phyloP scores from a whole-genome alignment of 163 green algal species.

The Scenedesmus sp. region DNA sequence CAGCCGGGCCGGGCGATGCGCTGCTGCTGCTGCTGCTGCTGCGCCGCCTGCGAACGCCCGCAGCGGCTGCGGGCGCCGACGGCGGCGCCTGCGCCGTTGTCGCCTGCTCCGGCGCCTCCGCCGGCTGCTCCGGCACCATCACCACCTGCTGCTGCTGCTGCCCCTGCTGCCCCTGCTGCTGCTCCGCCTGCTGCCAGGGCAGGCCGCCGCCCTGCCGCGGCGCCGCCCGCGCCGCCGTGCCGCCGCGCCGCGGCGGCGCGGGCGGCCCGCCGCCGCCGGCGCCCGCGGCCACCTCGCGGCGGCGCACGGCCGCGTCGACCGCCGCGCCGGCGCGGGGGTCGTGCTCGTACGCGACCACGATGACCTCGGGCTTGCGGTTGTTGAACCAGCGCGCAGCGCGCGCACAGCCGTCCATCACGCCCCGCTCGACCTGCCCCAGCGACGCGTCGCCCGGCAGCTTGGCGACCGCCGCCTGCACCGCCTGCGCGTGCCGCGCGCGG shows the following conservation, averaged over 20 bases:
- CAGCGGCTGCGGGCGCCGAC: background rate
- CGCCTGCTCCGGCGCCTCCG: background rate
- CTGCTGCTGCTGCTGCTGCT: slow-evolving; percentile 1
- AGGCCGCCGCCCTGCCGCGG: background rate
- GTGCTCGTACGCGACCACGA: slow-evolving; percentile 87
- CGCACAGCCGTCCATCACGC: slow-evolving; percentile 69
- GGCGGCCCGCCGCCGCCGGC: too few relatives aligned
- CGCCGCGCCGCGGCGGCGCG: background rate
- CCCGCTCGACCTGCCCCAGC: slow-evolving; percentile 75
- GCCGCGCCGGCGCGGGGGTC: slow-evolving; percentile 59
- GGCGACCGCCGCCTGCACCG: slow-evolving; percentile 60
- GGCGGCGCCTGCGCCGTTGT: background rate
- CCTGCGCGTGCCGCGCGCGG: slow-evolving; percentile 48
- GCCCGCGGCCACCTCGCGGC: background rate
- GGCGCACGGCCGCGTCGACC: slow-evolving; percentile 8
- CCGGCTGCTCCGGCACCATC: background rate
- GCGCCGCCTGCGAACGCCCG: background rate
- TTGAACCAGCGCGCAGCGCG: slow-evolving; percentile 62
- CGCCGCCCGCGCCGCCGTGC: background rate
- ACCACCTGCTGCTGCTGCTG: slow-evolving; percentile 8
- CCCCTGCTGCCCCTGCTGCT: background rate
- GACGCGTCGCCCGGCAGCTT: slow-evolving; percentile 63
- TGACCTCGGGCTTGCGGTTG: slow-evolving; percentile 74
- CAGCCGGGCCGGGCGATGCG: background rate
- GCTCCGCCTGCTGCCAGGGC: background rate